A percentile compares a stretch with the other conserved stretches of the same genome.
Conservation (phyloP, 2,329 filamentous ascomycete species). For the Lecanosticta acicola region DNA sequence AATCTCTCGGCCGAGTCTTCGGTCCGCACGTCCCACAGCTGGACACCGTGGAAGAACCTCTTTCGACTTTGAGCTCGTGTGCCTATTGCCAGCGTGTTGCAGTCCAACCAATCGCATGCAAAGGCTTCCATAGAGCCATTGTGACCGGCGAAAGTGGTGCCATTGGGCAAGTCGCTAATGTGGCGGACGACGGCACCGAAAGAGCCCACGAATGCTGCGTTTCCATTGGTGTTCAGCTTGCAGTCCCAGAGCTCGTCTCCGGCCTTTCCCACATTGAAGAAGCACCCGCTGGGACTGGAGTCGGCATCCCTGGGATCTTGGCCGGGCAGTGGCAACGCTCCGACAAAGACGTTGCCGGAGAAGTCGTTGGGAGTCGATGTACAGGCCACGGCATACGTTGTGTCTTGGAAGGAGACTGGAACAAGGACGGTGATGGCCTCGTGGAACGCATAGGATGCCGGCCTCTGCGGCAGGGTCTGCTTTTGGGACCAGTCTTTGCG, state of each 20-base stretch:
- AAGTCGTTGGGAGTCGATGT: not conserved
- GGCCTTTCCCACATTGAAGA: constrained; percentile 2
- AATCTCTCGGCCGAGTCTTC: constrained; percentile 8
- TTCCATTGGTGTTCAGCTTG: constrained; percentile 2
- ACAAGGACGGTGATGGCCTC: constrained; percentile 1
- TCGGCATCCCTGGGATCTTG: not conserved
- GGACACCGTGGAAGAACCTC: constrained; percentile 7
- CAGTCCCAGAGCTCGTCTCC: constrained; percentile 9
- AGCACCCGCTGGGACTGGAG: not conserved
- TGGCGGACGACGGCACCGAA: not conserved
- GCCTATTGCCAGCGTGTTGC: constrained; percentile 1
- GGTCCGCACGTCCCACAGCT: constrained; percentile 17
- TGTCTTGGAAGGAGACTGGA: not conserved
- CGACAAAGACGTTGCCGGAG: constrained; percentile 3
- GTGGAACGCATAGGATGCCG: constrained; percentile 5
- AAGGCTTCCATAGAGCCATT: no score
- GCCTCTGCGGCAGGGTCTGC: not conserved
- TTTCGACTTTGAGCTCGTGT: not conserved
- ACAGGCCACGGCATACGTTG: constrained; percentile 1
- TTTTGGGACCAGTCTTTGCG: not conserved
- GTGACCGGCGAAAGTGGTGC: not conserved
- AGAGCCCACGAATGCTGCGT: constrained; percentile 4
- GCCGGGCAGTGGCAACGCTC: not conserved
- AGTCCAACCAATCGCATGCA: constrained; percentile 1
- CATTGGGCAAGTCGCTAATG: not conserved